Conservation (phyloP, 2,329 filamentous ascomycete genomes). For the Aspergillus tanneri region DNA sequence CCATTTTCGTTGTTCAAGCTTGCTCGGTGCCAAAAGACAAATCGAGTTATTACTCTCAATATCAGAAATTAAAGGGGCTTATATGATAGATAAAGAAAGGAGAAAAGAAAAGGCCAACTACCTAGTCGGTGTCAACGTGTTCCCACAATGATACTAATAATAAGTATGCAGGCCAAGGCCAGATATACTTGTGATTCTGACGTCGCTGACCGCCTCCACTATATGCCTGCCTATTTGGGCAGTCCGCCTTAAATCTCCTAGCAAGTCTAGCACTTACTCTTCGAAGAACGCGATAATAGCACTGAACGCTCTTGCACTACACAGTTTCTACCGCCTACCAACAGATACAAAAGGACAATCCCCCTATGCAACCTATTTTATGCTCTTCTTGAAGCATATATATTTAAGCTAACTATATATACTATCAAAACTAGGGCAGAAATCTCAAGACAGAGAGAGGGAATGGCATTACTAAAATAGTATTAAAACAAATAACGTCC, state of each 20-base stretch:
- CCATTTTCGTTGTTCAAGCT: background rate
- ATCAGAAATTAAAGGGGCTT: too few relatives aligned
- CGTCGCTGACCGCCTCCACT: constrained; percentile 36
- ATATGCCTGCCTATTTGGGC: background rate
- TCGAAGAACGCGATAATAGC: background rate
- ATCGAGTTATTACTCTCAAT: too few relatives aligned
- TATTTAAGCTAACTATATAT: too few relatives aligned
- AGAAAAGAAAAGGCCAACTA: background rate
- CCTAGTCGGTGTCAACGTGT: constrained; percentile 1
- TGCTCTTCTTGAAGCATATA: too few relatives aligned
- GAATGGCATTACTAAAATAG: constrained; percentile 1
- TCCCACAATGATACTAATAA: constrained; percentile 12
- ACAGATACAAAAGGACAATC: too few relatives aligned
- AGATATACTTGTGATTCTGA: constrained; percentile 38
- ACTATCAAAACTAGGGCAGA: too few relatives aligned
- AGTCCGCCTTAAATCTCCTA: background rate
- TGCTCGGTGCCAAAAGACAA: too few relatives aligned
- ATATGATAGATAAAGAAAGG: background rate
- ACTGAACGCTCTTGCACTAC: too few relatives aligned
- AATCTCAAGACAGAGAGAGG: too few relatives aligned
- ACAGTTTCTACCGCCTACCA: too few relatives aligned
- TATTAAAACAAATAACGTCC: background rate
- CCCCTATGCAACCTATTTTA: too few relatives aligned
- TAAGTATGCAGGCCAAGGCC: constrained; percentile 24
- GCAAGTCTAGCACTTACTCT: too few relatives aligned